These are phyloP conservation scores for Metarhizium anisopliae DNA, from an alignment of 2,329 filamentous ascomycete species.

Conservation along the genomic window DNA sequence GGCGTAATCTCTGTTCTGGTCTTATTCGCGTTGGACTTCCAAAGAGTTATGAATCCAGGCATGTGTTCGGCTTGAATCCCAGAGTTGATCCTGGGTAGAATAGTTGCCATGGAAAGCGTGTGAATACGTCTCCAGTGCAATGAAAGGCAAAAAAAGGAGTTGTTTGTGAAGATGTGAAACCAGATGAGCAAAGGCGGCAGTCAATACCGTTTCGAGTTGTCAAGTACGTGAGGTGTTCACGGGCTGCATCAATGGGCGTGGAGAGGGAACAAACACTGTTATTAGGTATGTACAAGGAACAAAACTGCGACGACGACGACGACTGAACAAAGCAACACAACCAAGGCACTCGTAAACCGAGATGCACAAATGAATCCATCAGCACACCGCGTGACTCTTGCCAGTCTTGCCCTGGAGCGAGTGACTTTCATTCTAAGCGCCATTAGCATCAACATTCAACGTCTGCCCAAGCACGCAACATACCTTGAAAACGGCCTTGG, in stretches of 20 bases:
- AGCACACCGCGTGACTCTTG: constrained; percentile 86
- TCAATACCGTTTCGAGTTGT: not conserved
- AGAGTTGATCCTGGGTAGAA: too few species aligned
- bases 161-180: too few species aligned
- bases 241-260: not conserved
- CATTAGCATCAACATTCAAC: not conserved
- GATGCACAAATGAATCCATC: constrained; percentile 14
- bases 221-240: not conserved
- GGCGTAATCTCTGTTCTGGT: too few species aligned
- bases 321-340: not conserved
- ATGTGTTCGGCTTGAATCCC: too few species aligned
- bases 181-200: too few species aligned
- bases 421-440: constrained; percentile 61
- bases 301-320: not conserved
- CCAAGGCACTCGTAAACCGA: not conserved
- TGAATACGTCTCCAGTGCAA: too few species aligned
- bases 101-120: too few species aligned
- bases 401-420: constrained; percentile 82
- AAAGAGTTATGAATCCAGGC: too few species aligned
- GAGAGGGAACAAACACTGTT: not conserved
- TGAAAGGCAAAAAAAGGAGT: too few species aligned
- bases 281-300: not conserved
- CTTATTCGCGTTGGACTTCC: too few species aligned
- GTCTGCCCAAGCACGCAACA: constrained; percentile 12
- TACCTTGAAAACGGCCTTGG: constrained; percentile 46